Evolutionary conservation across 2,329 filamentous ascomycete genomes (phyloP), one percentile per base, ranked within the genome.

Genomic region (Trichoderma sp.): DNA sequence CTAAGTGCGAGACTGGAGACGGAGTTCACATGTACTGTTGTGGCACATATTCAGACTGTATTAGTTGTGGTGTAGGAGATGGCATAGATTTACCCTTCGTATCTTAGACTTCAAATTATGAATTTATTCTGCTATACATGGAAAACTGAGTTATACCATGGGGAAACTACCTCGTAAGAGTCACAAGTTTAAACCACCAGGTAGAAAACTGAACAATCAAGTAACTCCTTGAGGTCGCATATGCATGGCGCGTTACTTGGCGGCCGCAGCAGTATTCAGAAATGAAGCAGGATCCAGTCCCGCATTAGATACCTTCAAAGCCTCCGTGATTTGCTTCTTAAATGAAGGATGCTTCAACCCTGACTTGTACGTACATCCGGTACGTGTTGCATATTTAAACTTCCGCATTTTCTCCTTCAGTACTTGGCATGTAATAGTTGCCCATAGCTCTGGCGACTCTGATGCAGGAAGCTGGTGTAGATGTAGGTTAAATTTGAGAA

Each of bases 321-420:
- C 43, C 5, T 1, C 0, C 43, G 1, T 0, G 1, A 50, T 50
- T 0, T 20, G n/a, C 8, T 20, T 12, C 43, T 50, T 12, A 0
- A 50, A 50, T 6, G 43, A 20, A 50, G 43, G 17, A 8, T 30
- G n/a, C n/a, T n/a, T n/a, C n/a, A n/a, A n/a, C n/a, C n/a, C n/a
- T n/a, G n/a, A n/a, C n/a, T n/a, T n/a, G n/a, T n/a, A n/a, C n/a
- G n/a, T n/a, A n/a, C n/a, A n/a, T n/a, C n/a, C n/a, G n/a, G n/a
- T n/a, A n/a, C n/a, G n/a, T n/a, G n/a, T n/a, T n/a, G n/a, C n/a
- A n/a, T n/a, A n/a, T 17, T 26, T 39, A 9, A 63, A 63, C 12
- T 15, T 11, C 8, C 0, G 1, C 32, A 63, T 6, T 15, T 43
- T 63, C 1, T 2, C 3, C 34, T 12, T n/a, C 9, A 63, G 15